Percentiles rank a stretch among this genome's conserved stretches.
Evolutionary conservation across 768 basidiomycete genomes (phyloP).

Genomic region (Serpula lacrymans): DNA sequence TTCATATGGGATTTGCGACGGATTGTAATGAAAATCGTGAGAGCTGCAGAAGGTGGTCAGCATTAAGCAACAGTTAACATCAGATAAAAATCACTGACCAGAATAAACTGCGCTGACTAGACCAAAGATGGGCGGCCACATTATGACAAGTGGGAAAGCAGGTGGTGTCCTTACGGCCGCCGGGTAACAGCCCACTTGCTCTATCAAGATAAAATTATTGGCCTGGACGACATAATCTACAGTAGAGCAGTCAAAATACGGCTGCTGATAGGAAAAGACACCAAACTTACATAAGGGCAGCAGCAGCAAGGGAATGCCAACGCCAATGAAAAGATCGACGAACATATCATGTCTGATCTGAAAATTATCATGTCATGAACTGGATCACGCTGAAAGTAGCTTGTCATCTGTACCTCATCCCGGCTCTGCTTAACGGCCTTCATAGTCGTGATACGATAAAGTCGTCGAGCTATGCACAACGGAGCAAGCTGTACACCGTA

Average conservation of each 20-base stretch:
- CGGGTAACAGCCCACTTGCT: constrained; percentile 31
- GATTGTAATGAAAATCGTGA: not conserved
- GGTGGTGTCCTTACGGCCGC: constrained; percentile 18
- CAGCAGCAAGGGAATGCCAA: constrained; percentile 34
- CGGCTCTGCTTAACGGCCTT: not conserved
- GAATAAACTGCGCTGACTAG: constrained; percentile 23
- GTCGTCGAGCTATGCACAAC: constrained; percentile 59
- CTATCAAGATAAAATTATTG: constrained; percentile 32
- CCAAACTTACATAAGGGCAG: constrained; percentile 30
- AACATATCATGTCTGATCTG: constrained; percentile 5
- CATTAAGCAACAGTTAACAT: not conserved
- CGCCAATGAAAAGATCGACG: constrained; percentile 30
- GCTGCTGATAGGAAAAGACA: not conserved
- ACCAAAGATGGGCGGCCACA: constrained; percentile 26
- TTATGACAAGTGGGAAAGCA: constrained; percentile 23
- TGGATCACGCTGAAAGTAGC: too few relatives aligned
- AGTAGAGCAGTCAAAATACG: too few relatives aligned
- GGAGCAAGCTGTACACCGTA: too few relatives aligned
- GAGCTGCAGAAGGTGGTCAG: not conserved
- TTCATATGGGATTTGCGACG: not conserved
- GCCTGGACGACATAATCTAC: constrained; percentile 27
- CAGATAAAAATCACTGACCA: constrained; percentile 17
- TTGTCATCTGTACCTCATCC: too few relatives aligned
- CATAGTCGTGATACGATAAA: constrained; percentile 51
- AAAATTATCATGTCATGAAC: too few relatives aligned